Percentiles rank a stretch among this genome's conserved stretches.
Evolutionary conservation across 2,329 filamentous ascomycete genomes (phyloP).

Genomic region (Akanthomyces uredinophilus): DNA sequence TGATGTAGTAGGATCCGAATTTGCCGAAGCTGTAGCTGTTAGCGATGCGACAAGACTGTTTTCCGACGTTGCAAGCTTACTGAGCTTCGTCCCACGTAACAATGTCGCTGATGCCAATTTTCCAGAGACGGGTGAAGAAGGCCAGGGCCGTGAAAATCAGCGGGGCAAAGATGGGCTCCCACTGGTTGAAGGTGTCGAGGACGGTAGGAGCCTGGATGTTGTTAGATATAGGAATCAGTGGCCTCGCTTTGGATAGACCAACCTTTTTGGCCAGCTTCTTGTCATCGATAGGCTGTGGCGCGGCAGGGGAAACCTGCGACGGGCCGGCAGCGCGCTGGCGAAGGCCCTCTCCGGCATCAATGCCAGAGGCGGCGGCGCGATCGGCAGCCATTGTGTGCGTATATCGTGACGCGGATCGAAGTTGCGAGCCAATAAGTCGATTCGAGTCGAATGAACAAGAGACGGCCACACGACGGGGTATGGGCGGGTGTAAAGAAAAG

Average conservation of each 20-base stretch:
- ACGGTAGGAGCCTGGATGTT: constrained; percentile 47
- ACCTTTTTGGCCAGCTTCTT: constrained; percentile 55
- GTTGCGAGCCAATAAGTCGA: not conserved
- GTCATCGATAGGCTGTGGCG: constrained; percentile 46
- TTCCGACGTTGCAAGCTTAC: constrained; percentile 33
- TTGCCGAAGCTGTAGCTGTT: constrained; percentile 69
- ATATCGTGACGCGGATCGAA: not conserved
- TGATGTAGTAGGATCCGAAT: constrained; percentile 98
- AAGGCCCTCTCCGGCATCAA: constrained; percentile 51
- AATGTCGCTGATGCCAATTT: constrained; percentile 63
- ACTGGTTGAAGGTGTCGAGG: constrained; percentile 57
- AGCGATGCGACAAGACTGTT: constrained; percentile 15
- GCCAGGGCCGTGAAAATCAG: constrained; percentile 57
- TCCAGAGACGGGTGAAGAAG: constrained; percentile 63
- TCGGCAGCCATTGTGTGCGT: constrained; percentile 45
- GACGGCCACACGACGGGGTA: not conserved
- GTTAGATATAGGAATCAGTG: not conserved
- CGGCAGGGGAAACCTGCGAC: constrained; percentile 30
- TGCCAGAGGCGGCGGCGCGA: constrained; percentile 54
- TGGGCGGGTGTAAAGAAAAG: constrained; percentile 7
- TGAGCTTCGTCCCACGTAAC: constrained; percentile 65
- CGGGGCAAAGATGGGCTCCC: constrained; percentile 58
- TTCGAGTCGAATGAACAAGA: constrained; percentile 4
- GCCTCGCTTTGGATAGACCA: constrained; percentile 13
- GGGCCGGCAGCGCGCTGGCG: constrained; percentile 47